Evolutionary conservation across 139 green algal genomes (phyloP).

Genomic region (Picochlorum sp.): DNA sequence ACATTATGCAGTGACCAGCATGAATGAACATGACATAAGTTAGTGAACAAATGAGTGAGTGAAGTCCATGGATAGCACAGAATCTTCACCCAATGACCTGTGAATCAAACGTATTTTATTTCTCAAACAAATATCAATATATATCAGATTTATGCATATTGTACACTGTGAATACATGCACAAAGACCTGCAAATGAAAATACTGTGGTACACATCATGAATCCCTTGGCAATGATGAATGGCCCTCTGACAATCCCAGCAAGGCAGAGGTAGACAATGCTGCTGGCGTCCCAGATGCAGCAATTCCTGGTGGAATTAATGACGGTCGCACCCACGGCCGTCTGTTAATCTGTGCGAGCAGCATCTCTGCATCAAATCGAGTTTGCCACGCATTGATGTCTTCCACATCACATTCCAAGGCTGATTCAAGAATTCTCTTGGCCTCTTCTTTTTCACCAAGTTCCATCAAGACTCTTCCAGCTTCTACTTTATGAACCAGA

Average conservation of each 20-base stretch:
- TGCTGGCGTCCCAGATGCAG: not conserved
- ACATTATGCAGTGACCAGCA: too few relatives aligned
- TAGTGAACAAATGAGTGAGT: too few relatives aligned
- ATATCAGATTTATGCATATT: too few relatives aligned
- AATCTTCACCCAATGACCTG: too few relatives aligned
- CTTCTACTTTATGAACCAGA: conserved; percentile 59
- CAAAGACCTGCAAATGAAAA: too few relatives aligned
- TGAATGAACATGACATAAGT: not conserved
- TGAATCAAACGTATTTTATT: too few relatives aligned
- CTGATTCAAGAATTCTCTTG: not conserved
- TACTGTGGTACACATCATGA: too few relatives aligned
- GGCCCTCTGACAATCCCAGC: conserved; percentile 2
- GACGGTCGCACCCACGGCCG: conserved; percentile 11
- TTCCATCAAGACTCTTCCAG: conserved; percentile 30
- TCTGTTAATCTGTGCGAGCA: conserved; percentile 17
- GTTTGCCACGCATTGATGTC: conserved; percentile 31
- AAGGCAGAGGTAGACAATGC: conserved; percentile 21
- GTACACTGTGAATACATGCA: too few relatives aligned
- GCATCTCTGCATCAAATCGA: conserved; percentile 15
- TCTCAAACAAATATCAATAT: too few relatives aligned
- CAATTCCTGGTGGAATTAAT: conserved; percentile 8
- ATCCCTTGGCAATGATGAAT: too few relatives aligned
- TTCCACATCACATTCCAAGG: conserved; percentile 12
- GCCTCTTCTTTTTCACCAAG: conserved; percentile 15
- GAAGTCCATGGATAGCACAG: too few relatives aligned